A percentile compares a stretch with the other conserved stretches of the same genome.
These are phyloP conservation scores for Sugiyamaella valdiviana DNA, from an alignment of 805 yeast genomes.

Conservation along the genomic window DNA sequence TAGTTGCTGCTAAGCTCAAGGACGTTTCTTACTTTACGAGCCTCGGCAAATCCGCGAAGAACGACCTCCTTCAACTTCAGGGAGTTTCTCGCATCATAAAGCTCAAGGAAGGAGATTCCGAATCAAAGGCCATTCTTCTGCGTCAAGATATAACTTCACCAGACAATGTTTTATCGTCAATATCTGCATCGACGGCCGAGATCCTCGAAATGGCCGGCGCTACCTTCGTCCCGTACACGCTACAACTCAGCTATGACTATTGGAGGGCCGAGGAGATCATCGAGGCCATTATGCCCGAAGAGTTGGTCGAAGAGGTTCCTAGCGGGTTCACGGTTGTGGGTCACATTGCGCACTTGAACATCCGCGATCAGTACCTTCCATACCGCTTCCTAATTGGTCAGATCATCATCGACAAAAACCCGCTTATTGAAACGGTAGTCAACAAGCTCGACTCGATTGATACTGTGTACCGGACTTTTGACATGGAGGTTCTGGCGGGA, in stretches of 20 bases:
- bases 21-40: conserved; percentile 55
- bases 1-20: conserved; percentile 64
- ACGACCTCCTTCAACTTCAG: conserved; percentile 64
- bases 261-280: conserved; percentile 91
- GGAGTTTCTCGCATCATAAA: conserved; percentile 64
- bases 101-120: conserved; percentile 19
- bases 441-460: conserved; percentile 85
- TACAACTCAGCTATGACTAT: conserved; percentile 61
- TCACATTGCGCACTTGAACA: conserved; percentile 88
- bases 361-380: conserved; percentile 78
- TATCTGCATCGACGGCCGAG: conserved; percentile 40
- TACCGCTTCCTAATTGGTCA: conserved; percentile 79
- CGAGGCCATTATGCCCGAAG: conserved; percentile 67
- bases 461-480: conserved; percentile 83
- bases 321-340: conserved; percentile 91
- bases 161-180: conserved; percentile 33
- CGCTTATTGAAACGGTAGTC: conserved; percentile 78
- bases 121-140: conserved; percentile 52
- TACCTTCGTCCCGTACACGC: conserved; percentile 45
- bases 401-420: conserved; percentile 81
- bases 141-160: conserved; percentile 43
- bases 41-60: conserved; percentile 52
- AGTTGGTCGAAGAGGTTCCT: conserved; percentile 66
- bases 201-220: conserved; percentile 46
- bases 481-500: conserved; percentile 92